Evolutionary conservation across 2,329 filamentous ascomycete species (phyloP), one percentile per base, ranked within the genome.

Genomic region (Scytalidium sp.): DNA sequence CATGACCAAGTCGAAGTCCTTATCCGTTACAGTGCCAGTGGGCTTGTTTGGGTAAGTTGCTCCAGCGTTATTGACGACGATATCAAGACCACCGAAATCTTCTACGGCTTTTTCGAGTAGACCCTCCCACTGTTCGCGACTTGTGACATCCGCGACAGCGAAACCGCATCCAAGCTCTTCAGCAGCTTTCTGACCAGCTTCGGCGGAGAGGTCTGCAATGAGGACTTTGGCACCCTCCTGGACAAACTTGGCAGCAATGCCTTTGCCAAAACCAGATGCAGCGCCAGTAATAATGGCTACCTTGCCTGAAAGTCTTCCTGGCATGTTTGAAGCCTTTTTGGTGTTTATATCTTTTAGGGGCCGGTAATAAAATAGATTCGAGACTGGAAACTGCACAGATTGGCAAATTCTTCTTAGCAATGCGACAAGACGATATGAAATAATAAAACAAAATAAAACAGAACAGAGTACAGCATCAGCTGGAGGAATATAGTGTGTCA

Each of bases 11-110:
- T 43, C 41, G 13, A 29, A 29, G 7, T 29, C 25, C 8, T 29
- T 13, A 29, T 29, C 42, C 13, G 25, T 29, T 8, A 29, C 25
- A 8, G 7, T 13, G 13, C 13, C 8, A 8, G 25, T 8, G 25
- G 25, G 25, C 25, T 29, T 7, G 25, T 29, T 29, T 7, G 8
- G 25, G 25, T 29, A 29, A 13, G 8, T 8, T 29, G 25, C 13
- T 8, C 25, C 25, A 29, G 25, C 25, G 13, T 29, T 29, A 13
- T 29, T 29, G 5, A 29, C 25, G 13, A 74, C 49, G n/a, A 73
- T 57, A 32, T 73, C 71, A 8, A 72, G 50, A 6, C 57, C 50
- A 4, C 64, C 62, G 17, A 7, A 41, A 8, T 8, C 11, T n/a
- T 44, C 21, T 7, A 44, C 11, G 11, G 42, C 21, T 3, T 20